Evolutionary conservation across 106 monocot species (phyloP).

Genomic region (Dioscorea alata): DNA sequence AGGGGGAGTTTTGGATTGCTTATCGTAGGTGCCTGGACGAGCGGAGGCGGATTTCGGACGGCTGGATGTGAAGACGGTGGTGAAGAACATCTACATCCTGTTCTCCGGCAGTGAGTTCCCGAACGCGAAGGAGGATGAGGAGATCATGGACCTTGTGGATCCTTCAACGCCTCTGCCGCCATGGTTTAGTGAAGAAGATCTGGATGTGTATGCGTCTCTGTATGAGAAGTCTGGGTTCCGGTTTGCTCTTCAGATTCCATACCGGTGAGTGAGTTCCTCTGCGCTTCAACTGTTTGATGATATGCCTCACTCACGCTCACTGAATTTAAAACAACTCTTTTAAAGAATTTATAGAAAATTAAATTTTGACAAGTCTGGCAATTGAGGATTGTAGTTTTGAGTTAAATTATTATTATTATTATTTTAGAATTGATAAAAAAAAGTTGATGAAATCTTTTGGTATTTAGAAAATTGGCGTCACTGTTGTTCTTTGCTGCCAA

Average conservation of each 20-base stretch:
- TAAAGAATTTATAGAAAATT: too few species aligned
- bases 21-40: constrained; percentile 21
- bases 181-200: constrained; percentile 38
- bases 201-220: constrained; percentile 12
- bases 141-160: constrained; percentile 39
- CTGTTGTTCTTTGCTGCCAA: too few species aligned
- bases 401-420: too few species aligned
- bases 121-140: constrained; percentile 22
- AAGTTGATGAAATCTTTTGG: too few species aligned
- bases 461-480: too few species aligned
- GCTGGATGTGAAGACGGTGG: constrained; percentile 28
- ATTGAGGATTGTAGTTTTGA: too few species aligned
- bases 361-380: too few species aligned
- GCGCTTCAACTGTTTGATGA: too few species aligned
- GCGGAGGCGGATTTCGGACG: constrained; percentile 38
- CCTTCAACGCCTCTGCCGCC: constrained; percentile 19
- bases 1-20: too few species aligned
- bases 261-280: constrained; percentile 1
- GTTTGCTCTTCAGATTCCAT: constrained; percentile 24
- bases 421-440: too few species aligned
- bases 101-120: constrained; percentile 30
- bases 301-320: too few species aligned
- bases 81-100: constrained; percentile 31
- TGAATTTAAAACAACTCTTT: too few species aligned
- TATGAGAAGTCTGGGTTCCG: constrained; percentile 29